Base-by-base conservation (phyloP, 345 rosid species). In the Linum lewisii region DNA sequence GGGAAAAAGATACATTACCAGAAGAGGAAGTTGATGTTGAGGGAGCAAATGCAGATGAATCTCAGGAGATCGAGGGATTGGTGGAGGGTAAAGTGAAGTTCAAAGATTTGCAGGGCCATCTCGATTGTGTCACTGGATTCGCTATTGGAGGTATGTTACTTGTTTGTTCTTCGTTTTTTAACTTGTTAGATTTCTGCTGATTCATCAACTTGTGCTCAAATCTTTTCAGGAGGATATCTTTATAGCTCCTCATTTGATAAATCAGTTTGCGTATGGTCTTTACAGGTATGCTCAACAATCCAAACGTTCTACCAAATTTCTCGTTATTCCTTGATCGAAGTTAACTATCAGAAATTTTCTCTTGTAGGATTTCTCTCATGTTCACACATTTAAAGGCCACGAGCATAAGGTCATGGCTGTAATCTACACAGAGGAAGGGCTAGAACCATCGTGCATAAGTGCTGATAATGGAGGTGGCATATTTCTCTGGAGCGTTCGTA, bases 391-490 rank as follows among this genome's bases (percentile, higher is more conserved):
- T 66, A 81, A 62, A 75, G 98, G 96, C 51, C 96, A 92, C 58
- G 90, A 86, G 59, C 85, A 86, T 54, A 92, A 88, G 77, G 82
- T 92, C 66, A 86, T 67, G 81, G 90, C 92, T 44, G 71, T 92
- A 62, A 69, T 82, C 51, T 79, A 78, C 72, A 74, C 77, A 15
- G 88, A 84, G 56, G 88, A 79, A 81, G 82, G 68, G 14, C 47
- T 7, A 34, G 67, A 77, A 62, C 80, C 90, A 57, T 71, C 80
- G 25, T 92, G 96, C 76, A 69, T 92, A 57, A 88, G 84, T 62
- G 95, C 82, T 14, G 98, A 92, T 22, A 55, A 87, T 67, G 98
- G 85, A 72, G 93, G 98, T 58, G 95, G 95, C 66, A 84, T 92
- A 63, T 88, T 70, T 77, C 71, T 86, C 36, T 92, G 98, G 98